These are phyloP conservation scores for Dendrothele bispora DNA, from an alignment of 768 basidiomycete genomes.

Conservation along the genomic window DNA sequence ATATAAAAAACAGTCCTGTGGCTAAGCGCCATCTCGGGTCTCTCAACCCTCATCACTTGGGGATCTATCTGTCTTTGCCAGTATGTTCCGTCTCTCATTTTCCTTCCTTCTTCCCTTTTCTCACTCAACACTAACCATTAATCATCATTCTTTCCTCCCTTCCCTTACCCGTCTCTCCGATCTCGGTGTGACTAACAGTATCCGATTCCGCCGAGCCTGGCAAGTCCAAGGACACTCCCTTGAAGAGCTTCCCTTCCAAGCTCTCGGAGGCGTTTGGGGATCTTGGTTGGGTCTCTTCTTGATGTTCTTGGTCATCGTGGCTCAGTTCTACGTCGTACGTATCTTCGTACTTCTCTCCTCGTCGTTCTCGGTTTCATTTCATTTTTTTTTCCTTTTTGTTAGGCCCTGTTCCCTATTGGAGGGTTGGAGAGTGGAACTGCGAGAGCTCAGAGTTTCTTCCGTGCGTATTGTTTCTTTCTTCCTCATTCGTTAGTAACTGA, in stretches of 20 bases:
- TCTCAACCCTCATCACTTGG: constrained; percentile 49
- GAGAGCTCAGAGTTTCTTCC: constrained; percentile 39
- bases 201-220: constrained; percentile 48
- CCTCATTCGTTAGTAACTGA: neutral
- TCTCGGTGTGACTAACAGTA: no score
- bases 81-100: no score
- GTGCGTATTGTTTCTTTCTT: constrained; percentile 21
- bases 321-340: constrained; percentile 44
- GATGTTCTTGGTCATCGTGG: constrained; percentile 39
- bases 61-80: constrained; percentile 46
- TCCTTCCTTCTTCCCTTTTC: no score
- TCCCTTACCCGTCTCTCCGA: no score
- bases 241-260: constrained; percentile 45
- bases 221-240: constrained; percentile 41
- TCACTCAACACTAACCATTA: no score
- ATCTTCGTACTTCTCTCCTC: no score
- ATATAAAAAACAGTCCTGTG: no score
- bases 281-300: constrained; percentile 47
- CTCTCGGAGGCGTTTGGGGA: constrained; percentile 43
- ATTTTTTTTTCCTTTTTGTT: neutral
- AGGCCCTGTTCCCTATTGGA: constrained; percentile 43
- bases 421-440: constrained; percentile 24
- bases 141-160: no score
- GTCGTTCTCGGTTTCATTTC: no score
- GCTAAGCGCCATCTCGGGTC: constrained; percentile 45